phyloP scores from a whole-genome alignment of 768 basidiomycete species.

The Strobilomyces confusus region DNA sequence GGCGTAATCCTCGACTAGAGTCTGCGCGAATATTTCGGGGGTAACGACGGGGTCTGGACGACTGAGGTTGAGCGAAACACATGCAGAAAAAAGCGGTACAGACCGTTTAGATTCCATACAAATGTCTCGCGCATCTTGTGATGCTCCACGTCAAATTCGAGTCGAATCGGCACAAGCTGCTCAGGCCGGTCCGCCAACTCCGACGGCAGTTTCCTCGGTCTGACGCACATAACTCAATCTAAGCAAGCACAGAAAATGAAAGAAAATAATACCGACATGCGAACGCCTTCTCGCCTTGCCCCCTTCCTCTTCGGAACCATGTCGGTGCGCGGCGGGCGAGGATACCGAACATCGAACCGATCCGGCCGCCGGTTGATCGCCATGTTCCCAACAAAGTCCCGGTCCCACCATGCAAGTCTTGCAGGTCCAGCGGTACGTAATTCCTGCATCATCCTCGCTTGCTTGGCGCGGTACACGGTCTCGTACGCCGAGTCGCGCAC shows the following conservation, averaged over 20 bases:
- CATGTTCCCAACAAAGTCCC: conserved; percentile 39
- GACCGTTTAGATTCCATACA: conserved; percentile 94
- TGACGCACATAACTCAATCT: conserved; percentile 22
- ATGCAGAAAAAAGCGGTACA: conserved; percentile 18
- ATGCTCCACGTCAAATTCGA: conserved; percentile 95
- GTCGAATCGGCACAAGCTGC: conserved; percentile 87
- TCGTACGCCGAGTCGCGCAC: conserved; percentile 45
- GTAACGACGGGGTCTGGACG: conserved; percentile 78
- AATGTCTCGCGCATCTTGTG: conserved; percentile 95
- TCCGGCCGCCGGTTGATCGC: conserved; percentile 28
- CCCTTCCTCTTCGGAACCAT: conserved; percentile 44
- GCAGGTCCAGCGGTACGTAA: conserved; percentile 40
- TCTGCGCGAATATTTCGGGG: conserved; percentile 86
- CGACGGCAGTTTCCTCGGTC: conserved; percentile 56
- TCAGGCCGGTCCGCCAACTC: conserved; percentile 65
- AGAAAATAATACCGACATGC: conserved; percentile 55
- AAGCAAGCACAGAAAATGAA: background rate
- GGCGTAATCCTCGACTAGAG: conserved; percentile 86
- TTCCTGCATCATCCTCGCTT: conserved; percentile 51
- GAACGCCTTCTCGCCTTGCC: conserved; percentile 64
- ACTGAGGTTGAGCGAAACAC: background rate
- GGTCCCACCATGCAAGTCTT: conserved; percentile 61
- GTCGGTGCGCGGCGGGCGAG: conserved; percentile 39
- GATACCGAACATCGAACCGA: conserved; percentile 55
- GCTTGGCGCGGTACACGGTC: conserved; percentile 43